Percentiles rank a stretch among this genome's conserved stretches.
Evolutionary conservation across 805 yeast species (phyloP).

Genomic region (Komagataella pastoris): DNA sequence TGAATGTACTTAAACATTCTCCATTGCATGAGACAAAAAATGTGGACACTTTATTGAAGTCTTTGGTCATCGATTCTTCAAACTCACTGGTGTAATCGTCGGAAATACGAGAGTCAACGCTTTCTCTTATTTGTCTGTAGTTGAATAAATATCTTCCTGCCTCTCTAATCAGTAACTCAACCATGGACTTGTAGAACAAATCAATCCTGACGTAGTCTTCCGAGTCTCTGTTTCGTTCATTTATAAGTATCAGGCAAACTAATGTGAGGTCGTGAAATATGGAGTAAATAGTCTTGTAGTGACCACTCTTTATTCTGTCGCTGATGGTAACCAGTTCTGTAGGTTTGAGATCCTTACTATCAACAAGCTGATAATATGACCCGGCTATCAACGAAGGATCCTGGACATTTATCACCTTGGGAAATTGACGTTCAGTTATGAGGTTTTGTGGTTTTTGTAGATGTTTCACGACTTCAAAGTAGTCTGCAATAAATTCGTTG

Average conservation of each 20-base stretch:
- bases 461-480: neutral
- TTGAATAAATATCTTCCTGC: slow-evolving; percentile 28
- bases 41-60: slow-evolving; percentile 46
- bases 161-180: slow-evolving; percentile 54
- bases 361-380: neutral
- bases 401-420: neutral
- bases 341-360: neutral
- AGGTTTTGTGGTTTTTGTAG: neutral
- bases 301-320: slow-evolving; percentile 21
- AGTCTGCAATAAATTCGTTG: slow-evolving; percentile 8
- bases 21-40: slow-evolving; percentile 36
- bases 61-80: slow-evolving; percentile 34
- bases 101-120: neutral
- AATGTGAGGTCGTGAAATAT: slow-evolving; percentile 58
- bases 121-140: slow-evolving; percentile 6
- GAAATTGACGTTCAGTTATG: neutral
- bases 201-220: slow-evolving; percentile 40
- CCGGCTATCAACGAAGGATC: neutral
- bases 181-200: slow-evolving; percentile 44
- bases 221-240: slow-evolving; percentile 33
- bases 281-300: slow-evolving; percentile 36
- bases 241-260: slow-evolving; percentile 34
- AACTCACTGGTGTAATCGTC: slow-evolving; percentile 8
- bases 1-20: slow-evolving; percentile 51
- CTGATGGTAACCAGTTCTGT: slow-evolving; percentile 20